Conservation (phyloP, 2,329 filamentous ascomycete genomes). For the Aspergillus sp. region DNA sequence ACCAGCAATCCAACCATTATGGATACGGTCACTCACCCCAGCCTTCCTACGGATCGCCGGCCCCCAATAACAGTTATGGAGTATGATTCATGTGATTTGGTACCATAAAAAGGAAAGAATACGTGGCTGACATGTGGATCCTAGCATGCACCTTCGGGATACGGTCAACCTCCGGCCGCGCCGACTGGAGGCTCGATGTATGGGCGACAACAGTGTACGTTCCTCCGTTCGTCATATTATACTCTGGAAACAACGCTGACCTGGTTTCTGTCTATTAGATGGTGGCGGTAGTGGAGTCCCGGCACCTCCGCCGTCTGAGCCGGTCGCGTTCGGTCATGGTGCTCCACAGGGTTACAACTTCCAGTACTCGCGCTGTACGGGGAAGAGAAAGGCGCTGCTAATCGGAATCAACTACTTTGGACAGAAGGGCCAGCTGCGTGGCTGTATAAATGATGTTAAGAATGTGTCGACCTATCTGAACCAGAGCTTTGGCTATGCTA, state of each 20-base stretch:
- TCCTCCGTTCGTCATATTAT: not conserved
- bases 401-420: conserved; percentile 97
- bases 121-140: conserved; percentile 9
- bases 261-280: not conserved
- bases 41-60: conserved; percentile 23
- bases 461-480: conserved; percentile 93
- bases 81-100: conserved; percentile 20
- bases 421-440: conserved; percentile 80
- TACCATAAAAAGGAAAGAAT: not conserved
- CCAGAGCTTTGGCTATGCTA: conserved; percentile 82
- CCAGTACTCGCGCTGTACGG: conserved; percentile 87
- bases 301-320: conserved; percentile 57
- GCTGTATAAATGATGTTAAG: conserved; percentile 95
- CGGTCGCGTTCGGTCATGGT: conserved; percentile 70
- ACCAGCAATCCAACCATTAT: conserved; percentile 32
- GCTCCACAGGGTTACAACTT: conserved; percentile 76
- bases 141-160: conserved; percentile 22
- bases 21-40: conserved; percentile 37
- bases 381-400: conserved; percentile 77
- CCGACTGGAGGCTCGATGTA: conserved; percentile 33
- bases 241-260: not conserved
- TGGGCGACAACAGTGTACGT: conserved; percentile 33
- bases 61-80: conserved; percentile 29
- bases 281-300: conserved; percentile 42
- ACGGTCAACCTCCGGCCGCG: conserved; percentile 20